These are phyloP conservation scores for Fusarium sp. DNA, from an alignment of 2,329 filamentous ascomycete species.

Conservation along the genomic window DNA sequence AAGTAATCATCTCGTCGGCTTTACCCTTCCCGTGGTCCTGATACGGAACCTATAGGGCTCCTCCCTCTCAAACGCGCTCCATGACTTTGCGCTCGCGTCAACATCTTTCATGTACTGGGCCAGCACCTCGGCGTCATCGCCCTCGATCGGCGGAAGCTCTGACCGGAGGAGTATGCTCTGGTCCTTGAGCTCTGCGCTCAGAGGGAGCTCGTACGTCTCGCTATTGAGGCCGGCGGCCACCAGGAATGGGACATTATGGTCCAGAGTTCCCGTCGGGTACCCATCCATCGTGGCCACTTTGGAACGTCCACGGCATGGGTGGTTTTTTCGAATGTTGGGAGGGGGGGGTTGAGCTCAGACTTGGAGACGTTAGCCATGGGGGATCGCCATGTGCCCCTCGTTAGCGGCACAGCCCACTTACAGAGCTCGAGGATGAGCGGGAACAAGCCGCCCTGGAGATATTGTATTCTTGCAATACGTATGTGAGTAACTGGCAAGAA, in stretches of 20 bases:
- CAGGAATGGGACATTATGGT: slow-evolving; percentile 85
- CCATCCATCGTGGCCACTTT: slow-evolving; percentile 69
- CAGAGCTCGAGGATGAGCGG: slow-evolving; percentile 24
- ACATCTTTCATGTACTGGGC: slow-evolving; percentile 70
- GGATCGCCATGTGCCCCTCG: slow-evolving; percentile 39
- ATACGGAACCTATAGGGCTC: slow-evolving; percentile 70
- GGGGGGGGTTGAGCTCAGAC: slow-evolving; percentile 24
- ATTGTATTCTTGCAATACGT: background rate
- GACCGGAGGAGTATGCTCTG: slow-evolving; percentile 70
- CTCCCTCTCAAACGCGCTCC: slow-evolving; percentile 66
- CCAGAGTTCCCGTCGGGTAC: slow-evolving; percentile 79
- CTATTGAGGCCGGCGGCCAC: slow-evolving; percentile 76
- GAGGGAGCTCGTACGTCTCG: slow-evolving; percentile 52
- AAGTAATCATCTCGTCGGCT: slow-evolving; percentile 19
- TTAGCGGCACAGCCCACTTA: slow-evolving; percentile 40
- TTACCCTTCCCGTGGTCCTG: slow-evolving; percentile 80
- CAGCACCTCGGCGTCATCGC: slow-evolving; percentile 69
- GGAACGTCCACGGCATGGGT: slow-evolving; percentile 36
- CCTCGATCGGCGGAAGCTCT: slow-evolving; percentile 71
- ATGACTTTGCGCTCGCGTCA: slow-evolving; percentile 70
- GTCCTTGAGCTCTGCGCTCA: slow-evolving; percentile 63
- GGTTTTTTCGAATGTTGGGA: slow-evolving; percentile 27
- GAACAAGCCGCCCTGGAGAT: background rate
- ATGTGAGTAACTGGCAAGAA: background rate
- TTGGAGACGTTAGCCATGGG: slow-evolving; percentile 37